Evolutionary conservation across 2,329 filamentous ascomycete genomes (phyloP).

Genomic region (Aspergillus sp.): DNA sequence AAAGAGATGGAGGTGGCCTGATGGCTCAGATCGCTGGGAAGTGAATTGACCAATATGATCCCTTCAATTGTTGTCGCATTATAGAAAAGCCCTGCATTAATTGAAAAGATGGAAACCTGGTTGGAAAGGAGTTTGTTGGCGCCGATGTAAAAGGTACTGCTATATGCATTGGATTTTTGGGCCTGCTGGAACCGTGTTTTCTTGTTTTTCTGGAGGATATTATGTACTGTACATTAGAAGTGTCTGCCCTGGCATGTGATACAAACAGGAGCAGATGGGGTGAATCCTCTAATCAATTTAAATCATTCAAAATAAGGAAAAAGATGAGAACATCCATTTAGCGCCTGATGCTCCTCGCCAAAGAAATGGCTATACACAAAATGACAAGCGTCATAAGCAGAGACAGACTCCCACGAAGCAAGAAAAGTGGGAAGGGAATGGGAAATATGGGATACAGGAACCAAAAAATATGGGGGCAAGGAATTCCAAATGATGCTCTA

Average conservation of each 20-base stretch:
- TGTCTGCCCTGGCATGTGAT: constrained; percentile 2
- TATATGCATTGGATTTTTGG: neutral
- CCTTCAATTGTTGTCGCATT: neutral
- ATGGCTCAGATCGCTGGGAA: constrained; percentile 28
- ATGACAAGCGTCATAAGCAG: constrained; percentile 16
- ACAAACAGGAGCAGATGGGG: neutral
- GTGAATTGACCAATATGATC: neutral
- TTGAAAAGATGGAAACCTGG: neutral
- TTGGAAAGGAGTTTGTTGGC: neutral
- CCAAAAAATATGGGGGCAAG: constrained; percentile 1
- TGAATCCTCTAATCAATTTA: constrained; percentile 4
- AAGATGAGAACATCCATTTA: constrained; percentile 24
- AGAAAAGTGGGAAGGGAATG: constrained; percentile 10
- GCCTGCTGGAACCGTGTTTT: neutral
- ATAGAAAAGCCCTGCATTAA: neutral
- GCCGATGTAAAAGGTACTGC: neutral
- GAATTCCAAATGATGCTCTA: constrained; percentile 17
- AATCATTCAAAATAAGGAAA: constrained; percentile 8
- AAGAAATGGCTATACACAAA: constrained; percentile 32
- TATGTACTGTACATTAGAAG: constrained; percentile 20
- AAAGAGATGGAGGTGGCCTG: constrained; percentile 46
- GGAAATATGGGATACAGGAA: neutral
- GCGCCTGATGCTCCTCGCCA: constrained; percentile 36
- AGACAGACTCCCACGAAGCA: constrained; percentile 4
- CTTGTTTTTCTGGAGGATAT: neutral